Conservation (phyloP, 176 grass and related monocot genomes). For the Elymus sibiricus region DNA sequence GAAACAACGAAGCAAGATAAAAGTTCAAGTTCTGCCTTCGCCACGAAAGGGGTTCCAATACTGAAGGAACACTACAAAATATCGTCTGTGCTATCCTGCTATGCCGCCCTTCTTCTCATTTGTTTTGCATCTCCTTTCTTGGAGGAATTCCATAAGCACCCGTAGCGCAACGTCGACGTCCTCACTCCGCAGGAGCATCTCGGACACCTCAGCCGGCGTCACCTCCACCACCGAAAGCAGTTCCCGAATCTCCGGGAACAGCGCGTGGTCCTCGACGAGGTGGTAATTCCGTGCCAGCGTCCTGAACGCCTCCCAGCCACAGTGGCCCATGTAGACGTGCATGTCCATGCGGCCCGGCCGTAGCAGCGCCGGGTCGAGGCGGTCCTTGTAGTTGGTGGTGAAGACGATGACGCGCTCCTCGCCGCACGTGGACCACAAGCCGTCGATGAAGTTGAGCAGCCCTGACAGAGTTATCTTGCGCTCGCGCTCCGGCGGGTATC, state of each 20-base stretch:
- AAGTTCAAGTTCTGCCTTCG: too few relatives aligned
- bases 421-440: constrained; percentile 42
- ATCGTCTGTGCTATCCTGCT: neutral
- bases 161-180: neutral
- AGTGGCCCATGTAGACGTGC: constrained; percentile 57
- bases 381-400: constrained; percentile 81
- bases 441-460: constrained; percentile 40
- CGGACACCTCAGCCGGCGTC: constrained; percentile 21
- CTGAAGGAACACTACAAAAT: too few relatives aligned
- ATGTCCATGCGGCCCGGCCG: constrained; percentile 72
- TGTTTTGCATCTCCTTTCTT: neutral
- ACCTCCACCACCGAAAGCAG: constrained; percentile 5
- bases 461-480: constrained; percentile 19
- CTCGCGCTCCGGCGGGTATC: neutral
- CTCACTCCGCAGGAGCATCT: constrained; percentile 33
- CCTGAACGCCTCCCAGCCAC: constrained; percentile 37
- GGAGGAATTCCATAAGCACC: neutral
- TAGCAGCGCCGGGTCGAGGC: constrained; percentile 73
- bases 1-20: too few relatives aligned
- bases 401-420: constrained; percentile 85
- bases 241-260: constrained; percentile 14
- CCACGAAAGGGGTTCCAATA: too few relatives aligned
- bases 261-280: constrained; percentile 4
- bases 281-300: constrained; percentile 31
- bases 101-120: neutral